Evolutionary conservation across 2,329 filamentous ascomycete genomes (phyloP), one percentile per base, ranked within the genome.

Genomic region (Botrytis cinerea): DNA sequence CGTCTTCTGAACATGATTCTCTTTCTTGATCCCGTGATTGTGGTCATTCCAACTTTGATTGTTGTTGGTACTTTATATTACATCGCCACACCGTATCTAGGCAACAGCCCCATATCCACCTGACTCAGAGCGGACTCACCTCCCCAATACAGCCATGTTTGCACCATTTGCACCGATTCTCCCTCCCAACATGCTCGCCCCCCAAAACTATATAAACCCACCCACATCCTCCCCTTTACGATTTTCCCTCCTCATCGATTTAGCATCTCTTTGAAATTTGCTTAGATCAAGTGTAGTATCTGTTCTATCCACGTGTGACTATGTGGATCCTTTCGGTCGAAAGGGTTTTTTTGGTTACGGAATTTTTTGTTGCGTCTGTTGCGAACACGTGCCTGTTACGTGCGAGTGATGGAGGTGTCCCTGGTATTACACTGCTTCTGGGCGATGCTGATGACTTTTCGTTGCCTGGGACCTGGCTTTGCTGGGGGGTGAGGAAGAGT

Each of bases 341-440:
- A 43, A 62, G 60, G 25, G 8, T 28, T 66, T 28, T 51, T 20
- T n/a, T 25, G 32, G 40, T 46, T 28, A 9, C 46, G 7, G 18
- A 35, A 54, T 54, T 51, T 67, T 63, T 54, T 40, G 32, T 66
- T 6, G 6, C 2, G 8, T 16, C 32, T 32, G 14, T 45, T 25
- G 32, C 63, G 8, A 20, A 43, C 22, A 18, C 14, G 2, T 54
- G 46, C 64, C 25, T 2, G 32, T 12, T 2, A 2, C n/a, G 46
- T 67, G 69, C 84, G 86, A 90, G 86, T 85, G 82, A 78, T 80
- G 81, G 88, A 92, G 87, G 91, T 93, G 90, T 92, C 90, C 88
- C 87, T 86, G 87, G 89, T 89, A 88, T 90, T 87, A 90, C 90
- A 92, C 90, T 92, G 87, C 84, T 86, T 87, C 89, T 86, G 86